Evolutionary conservation across 73 alveolate genomes (phyloP).

Genomic region (Paramecium pentaurelia): DNA sequence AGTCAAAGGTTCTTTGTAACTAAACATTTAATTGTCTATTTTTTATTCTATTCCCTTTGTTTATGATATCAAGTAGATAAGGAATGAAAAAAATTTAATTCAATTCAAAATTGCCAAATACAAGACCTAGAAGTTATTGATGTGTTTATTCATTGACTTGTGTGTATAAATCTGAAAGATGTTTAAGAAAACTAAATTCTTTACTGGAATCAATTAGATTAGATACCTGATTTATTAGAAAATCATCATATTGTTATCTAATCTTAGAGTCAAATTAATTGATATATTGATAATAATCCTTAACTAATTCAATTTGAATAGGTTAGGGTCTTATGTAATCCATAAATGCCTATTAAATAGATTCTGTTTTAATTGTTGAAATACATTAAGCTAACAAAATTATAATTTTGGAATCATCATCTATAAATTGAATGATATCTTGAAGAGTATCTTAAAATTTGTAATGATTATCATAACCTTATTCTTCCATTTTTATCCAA

Average conservation of each 20-base stretch:
- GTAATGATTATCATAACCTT: background rate
- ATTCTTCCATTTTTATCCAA: background rate
- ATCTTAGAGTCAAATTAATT: background rate
- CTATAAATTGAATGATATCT: background rate
- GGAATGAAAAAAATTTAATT: background rate
- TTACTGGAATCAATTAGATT: background rate
- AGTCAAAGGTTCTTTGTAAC: background rate
- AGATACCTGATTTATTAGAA: background rate
- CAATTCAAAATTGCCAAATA: background rate
- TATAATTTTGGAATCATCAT: background rate
- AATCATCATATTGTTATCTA: background rate
- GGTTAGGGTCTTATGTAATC: background rate
- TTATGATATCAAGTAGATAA: background rate
- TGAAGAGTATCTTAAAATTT: background rate
- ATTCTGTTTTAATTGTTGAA: background rate
- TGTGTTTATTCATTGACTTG: background rate
- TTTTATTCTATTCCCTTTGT: background rate
- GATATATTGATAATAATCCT: background rate
- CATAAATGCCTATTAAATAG: background rate
- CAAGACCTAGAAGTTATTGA: background rate
- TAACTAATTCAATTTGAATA: background rate
- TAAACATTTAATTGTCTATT: background rate
- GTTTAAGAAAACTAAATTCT: slow-evolving; percentile 8
- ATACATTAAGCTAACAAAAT: background rate
- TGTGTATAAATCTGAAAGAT: background rate